Base-by-base conservation (phyloP, 495 filamentous ascomycete species). In the Acidomyces sp. region DNA sequence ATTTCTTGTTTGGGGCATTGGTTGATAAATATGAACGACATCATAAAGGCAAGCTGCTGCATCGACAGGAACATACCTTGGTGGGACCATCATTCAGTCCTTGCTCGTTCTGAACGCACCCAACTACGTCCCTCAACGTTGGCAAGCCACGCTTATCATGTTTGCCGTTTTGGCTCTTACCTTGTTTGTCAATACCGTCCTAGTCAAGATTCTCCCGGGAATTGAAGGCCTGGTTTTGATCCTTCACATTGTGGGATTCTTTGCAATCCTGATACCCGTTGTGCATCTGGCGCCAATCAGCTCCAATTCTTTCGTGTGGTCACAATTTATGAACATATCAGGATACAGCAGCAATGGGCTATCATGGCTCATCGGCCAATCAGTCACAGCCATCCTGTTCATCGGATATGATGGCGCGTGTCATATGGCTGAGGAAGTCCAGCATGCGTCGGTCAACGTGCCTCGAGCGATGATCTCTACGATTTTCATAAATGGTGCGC, bases 121-220 rank as follows among this genome's bases (percentile, higher is more conserved):
- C 1, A 45, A 37, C 17, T 70, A 70, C 46, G 50, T 49, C 3
- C 65, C 67, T 16, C 54, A 75, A 42, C 56, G 56, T 36, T 82
- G 70, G 69, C 76, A 80, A 41, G 70, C 70, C 6, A 74, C 74
- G 0, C 52, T 79, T n/a, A 58, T 80, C 12, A 61, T 68, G 25
- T 67, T 72, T 41, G 71, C 62, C 23, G 62, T 71, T 24, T 61
- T 69, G 0, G 43, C 60, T 3, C 60, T 75, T 25, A 62, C 62
- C 6, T 62, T 71, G 13, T 16, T 70, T 4, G 70, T 78, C 54
- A 81, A 80, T 54, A 71, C 67, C 3, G 61, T 67, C 27, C 41
- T 74, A 0, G 65, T 67, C 2, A 64, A 65, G 18, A 54, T 62
- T 5, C 59, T 80, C 24, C 74, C 77, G 0, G 50, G 69, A 13